Percentiles rank a stretch among this genome's conserved stretches.
phyloP scores from a whole-genome alignment of 768 basidiomycete species.

The Rhodosporidiobolus odoratus region DNA sequence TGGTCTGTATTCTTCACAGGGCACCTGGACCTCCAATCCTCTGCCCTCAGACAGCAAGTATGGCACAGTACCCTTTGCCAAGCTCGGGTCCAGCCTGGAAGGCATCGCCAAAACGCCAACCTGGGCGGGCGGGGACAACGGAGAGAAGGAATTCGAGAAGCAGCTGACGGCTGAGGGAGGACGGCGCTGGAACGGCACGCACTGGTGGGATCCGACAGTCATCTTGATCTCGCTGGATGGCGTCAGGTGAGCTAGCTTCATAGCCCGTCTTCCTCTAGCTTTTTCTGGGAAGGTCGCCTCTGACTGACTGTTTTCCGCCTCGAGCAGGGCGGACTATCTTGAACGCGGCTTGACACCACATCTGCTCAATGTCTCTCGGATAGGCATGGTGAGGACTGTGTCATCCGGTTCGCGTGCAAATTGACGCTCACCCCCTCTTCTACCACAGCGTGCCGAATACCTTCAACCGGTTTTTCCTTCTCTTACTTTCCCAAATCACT shows the following conservation, averaged over 20 bases:
- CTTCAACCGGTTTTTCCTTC: slow-evolving; percentile 86
- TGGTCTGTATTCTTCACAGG: neutral
- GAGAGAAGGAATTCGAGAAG: neutral
- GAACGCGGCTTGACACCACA: slow-evolving; percentile 81
- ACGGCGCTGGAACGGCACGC: slow-evolving; percentile 66
- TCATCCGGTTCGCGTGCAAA: fast-evolving
- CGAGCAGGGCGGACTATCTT: slow-evolving; percentile 70
- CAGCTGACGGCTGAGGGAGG: neutral
- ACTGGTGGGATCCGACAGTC: slow-evolving; percentile 72
- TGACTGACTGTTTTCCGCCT: neutral
- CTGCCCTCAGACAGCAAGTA: slow-evolving; percentile 13
- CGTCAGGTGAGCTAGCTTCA: slow-evolving; percentile 46
- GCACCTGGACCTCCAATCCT: slow-evolving; percentile 6
- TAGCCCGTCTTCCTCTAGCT: neutral
- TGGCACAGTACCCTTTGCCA: slow-evolving; percentile 33
- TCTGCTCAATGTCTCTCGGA: slow-evolving; percentile 68
- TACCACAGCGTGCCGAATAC: slow-evolving; percentile 61
- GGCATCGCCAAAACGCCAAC: slow-evolving; percentile 2
- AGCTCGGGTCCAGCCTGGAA: slow-evolving; percentile 8
- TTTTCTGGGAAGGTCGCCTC: neutral
- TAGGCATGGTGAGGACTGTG: slow-evolving; percentile 54
- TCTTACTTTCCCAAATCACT: slow-evolving; percentile 91
- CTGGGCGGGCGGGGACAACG: slow-evolving; percentile 32
- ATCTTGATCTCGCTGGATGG: slow-evolving; percentile 84
- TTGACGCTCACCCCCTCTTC: neutral